Conservation (phyloP, 805 yeast genomes). For the Metschnikowia koreensis region DNA sequence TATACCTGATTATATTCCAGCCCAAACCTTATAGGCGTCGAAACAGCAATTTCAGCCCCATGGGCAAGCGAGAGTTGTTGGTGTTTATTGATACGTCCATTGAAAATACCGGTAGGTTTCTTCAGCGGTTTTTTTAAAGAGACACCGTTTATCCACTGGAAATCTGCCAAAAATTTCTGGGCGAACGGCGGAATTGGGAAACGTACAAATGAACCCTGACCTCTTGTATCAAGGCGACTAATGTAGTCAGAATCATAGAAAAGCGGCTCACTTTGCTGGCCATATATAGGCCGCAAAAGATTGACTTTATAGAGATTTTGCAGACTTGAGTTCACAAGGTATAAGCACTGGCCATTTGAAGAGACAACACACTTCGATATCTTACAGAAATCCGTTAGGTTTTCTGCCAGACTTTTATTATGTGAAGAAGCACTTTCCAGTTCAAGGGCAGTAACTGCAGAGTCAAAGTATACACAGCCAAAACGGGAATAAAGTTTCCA, state of each 20-base stretch:
- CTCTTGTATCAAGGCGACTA: conserved; percentile 15
- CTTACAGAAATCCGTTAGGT: conserved; percentile 22
- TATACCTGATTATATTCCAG: conserved; percentile 30
- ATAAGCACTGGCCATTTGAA: conserved; percentile 25
- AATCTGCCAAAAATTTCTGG: conserved; percentile 24
- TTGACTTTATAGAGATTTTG: conserved; percentile 24
- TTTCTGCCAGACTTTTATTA: not conserved
- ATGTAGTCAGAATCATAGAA: conserved; percentile 29
- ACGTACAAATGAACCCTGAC: conserved; percentile 20
- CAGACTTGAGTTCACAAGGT: conserved; percentile 16
- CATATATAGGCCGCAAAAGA: conserved; percentile 14
- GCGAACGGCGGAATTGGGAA: conserved; percentile 33
- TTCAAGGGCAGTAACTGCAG: conserved; percentile 12
- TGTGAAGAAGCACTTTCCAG: conserved; percentile 1
- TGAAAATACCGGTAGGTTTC: conserved; percentile 23
- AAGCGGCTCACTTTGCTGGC: conserved; percentile 15
- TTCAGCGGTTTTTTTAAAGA: conserved; percentile 12
- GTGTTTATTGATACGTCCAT: conserved; percentile 8
- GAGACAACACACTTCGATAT: conserved; percentile 26
- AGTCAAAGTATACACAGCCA: conserved; percentile 32
- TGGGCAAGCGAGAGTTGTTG: conserved; percentile 16
- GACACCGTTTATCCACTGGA: conserved; percentile 24
- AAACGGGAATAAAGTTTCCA: conserved; percentile 38
- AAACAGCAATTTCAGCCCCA: conserved; percentile 15
- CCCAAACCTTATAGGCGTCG: conserved; percentile 16